These are phyloP conservation scores for Aspergillus japonicus DNA, from an alignment of 2,329 filamentous ascomycete species.

Conservation along the genomic window DNA sequence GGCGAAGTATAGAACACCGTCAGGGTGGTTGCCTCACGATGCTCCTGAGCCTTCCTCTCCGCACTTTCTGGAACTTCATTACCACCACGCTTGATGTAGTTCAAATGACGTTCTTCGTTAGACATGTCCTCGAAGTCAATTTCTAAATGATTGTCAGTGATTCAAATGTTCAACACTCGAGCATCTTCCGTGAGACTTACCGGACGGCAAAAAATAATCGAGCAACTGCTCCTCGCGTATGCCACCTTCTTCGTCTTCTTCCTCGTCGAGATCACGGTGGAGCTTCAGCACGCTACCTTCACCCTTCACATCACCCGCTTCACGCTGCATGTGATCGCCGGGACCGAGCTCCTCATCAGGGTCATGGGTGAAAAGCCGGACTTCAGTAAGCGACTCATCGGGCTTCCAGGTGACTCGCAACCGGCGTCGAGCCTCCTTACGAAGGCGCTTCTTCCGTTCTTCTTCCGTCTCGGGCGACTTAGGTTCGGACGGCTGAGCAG, in stretches of 20 bases:
- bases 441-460: conserved; percentile 57
- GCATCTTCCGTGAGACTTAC: conserved; percentile 25
- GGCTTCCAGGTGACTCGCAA: conserved; percentile 62
- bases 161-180: not conserved
- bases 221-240: conserved; percentile 43
- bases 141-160: conserved; percentile 26
- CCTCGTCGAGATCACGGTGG: conserved; percentile 56
- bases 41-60: conserved; percentile 46
- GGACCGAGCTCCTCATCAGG: conserved; percentile 62
- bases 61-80: conserved; percentile 38
- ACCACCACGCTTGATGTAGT: conserved; percentile 47
- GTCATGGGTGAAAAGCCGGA: conserved; percentile 61
- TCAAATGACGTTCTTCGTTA: conserved; percentile 33
- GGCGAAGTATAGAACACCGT: conserved; percentile 50
- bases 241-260: conserved; percentile 59
- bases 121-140: conserved; percentile 42
- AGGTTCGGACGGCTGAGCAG: conserved; percentile 53
- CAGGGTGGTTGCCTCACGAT: conserved; percentile 48
- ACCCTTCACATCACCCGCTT: conserved; percentile 59
- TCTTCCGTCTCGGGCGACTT: conserved; percentile 59
- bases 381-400: conserved; percentile 55
- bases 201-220: conserved; percentile 33
- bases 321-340: conserved; percentile 57
- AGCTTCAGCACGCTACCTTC: conserved; percentile 53
- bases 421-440: conserved; percentile 61